phyloP scores from a whole-genome alignment of 2,329 filamentous ascomycete species.

The Chalaropsis thielavioides region DNA sequence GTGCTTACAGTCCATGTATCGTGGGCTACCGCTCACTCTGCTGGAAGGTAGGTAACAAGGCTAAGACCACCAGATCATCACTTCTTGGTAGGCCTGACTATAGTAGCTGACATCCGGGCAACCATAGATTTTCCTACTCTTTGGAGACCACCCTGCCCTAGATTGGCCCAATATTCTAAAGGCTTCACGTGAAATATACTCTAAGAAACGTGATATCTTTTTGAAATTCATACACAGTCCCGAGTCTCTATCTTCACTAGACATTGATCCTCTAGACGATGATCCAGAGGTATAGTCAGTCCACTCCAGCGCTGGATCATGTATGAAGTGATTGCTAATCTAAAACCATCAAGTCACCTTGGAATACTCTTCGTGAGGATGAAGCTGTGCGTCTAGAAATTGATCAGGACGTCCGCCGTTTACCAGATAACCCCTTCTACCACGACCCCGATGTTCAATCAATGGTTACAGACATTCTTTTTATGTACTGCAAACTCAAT shows the following conservation, averaged over 20 bases:
- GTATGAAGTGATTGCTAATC: background rate
- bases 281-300: constrained; percentile 40
- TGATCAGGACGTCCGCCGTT: constrained; percentile 80
- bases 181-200: constrained; percentile 60
- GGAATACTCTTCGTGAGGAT: constrained; percentile 74
- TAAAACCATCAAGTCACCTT: constrained; percentile 53
- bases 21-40: constrained; percentile 70
- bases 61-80: background rate
- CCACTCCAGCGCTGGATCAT: background rate
- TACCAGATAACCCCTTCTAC: constrained; percentile 86
- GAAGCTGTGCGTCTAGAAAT: constrained; percentile 78
- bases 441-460: constrained; percentile 63
- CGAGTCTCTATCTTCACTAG: constrained; percentile 56
- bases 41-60: constrained; percentile 59
- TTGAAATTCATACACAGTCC: constrained; percentile 73
- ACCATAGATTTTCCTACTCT: constrained; percentile 63
- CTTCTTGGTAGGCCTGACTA: background rate
- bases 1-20: constrained; percentile 47
- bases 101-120: background rate
- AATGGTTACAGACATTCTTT: constrained; percentile 76
- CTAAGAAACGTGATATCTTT: constrained; percentile 56
- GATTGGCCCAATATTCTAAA: constrained; percentile 57
- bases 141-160: constrained; percentile 47
- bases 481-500: constrained; percentile 88
- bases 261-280: constrained; percentile 73